phyloP scores from a whole-genome alignment of 805 yeast genomes.

The Wickerhamiella kurtzmanii region DNA sequence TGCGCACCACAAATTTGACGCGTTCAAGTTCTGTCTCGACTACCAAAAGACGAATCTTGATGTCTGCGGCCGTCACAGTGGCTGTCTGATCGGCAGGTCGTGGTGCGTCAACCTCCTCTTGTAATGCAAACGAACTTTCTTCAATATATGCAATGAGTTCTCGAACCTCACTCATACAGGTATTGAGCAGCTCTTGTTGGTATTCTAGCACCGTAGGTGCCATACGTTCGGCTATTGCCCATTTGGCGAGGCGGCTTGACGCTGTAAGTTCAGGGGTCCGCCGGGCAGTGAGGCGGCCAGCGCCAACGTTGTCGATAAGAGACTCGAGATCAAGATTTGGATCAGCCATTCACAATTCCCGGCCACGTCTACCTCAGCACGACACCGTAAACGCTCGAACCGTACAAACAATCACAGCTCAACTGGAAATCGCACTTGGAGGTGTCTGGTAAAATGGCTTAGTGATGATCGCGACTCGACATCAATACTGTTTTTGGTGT shows the following conservation, averaged over 20 bases:
- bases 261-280: conserved; percentile 5
- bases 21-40: conserved; percentile 89
- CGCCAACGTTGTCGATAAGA: conserved; percentile 59
- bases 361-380: no score
- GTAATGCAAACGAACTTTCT: conserved; percentile 62
- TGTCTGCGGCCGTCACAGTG: conserved; percentile 27
- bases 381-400: no score
- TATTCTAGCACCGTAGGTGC: conserved; percentile 79
- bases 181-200: conserved; percentile 43
- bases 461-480: no score
- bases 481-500: no score
- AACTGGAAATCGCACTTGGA: no score
- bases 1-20: conserved; percentile 63
- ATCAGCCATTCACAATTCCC: no score
- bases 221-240: conserved; percentile 76
- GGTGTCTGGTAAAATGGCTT: no score
- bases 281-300: conserved; percentile 19
- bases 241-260: conserved; percentile 31
- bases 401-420: no score
- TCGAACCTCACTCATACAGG: conserved; percentile 46
- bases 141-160: conserved; percentile 65
- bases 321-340: conserved; percentile 28
- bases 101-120: conserved; percentile 25
- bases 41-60: conserved; percentile 66
- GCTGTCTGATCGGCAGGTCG: conserved; percentile 1